A percentile compares a stretch with the other conserved stretches of the same genome.
These are phyloP conservation scores for Exophiala dermatitidis DNA, from an alignment of 2,329 filamentous ascomycete species.

Conservation along the genomic window DNA sequence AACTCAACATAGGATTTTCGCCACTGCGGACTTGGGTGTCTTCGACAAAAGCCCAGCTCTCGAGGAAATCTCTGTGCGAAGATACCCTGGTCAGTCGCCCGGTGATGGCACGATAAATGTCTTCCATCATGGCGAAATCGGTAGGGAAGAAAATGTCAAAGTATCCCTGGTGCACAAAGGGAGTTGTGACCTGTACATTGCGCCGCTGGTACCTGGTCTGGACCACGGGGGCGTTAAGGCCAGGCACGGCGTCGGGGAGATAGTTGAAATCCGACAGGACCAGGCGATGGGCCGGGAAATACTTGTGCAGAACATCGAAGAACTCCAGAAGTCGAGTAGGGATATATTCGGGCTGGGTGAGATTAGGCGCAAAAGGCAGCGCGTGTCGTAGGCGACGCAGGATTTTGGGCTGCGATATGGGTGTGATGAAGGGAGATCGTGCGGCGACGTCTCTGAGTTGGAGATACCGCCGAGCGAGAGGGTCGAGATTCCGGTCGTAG, in stretches of 20 bases:
- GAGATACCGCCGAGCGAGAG: slow-evolving; percentile 73
- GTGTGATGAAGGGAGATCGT: slow-evolving; percentile 38
- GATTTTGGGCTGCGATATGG: slow-evolving; percentile 44
- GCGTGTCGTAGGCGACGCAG: slow-evolving; percentile 56
- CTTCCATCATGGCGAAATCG: slow-evolving; percentile 83
- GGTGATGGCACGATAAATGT: slow-evolving; percentile 86
- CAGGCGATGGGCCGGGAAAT: slow-evolving; percentile 84
- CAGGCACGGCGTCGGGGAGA: slow-evolving; percentile 73
- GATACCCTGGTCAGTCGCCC: slow-evolving; percentile 81
- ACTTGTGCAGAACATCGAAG: slow-evolving; percentile 79
- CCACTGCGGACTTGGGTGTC: slow-evolving; percentile 83
- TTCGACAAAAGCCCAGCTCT: slow-evolving; percentile 79
- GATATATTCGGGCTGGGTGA: slow-evolving; percentile 83
- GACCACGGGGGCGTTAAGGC: slow-evolving; percentile 88
- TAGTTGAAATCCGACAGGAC: slow-evolving; percentile 85
- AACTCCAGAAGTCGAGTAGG: slow-evolving; percentile 94
- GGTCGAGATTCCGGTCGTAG: slow-evolving; percentile 73
- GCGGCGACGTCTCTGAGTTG: slow-evolving; percentile 71
- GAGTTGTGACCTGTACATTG: slow-evolving; percentile 84
- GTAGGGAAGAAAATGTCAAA: slow-evolving; percentile 99
- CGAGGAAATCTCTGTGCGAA: slow-evolving; percentile 85
- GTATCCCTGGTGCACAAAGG: slow-evolving; percentile 93
- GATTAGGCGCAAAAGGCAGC: slow-evolving; percentile 65
- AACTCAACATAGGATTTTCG: slow-evolving; percentile 84
- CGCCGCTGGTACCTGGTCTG: slow-evolving; percentile 84